Percentiles rank a stretch among this genome's conserved stretches.
Conservation (phyloP, 352 stramenopile genomes). For the Globisporangium polare region DNA sequence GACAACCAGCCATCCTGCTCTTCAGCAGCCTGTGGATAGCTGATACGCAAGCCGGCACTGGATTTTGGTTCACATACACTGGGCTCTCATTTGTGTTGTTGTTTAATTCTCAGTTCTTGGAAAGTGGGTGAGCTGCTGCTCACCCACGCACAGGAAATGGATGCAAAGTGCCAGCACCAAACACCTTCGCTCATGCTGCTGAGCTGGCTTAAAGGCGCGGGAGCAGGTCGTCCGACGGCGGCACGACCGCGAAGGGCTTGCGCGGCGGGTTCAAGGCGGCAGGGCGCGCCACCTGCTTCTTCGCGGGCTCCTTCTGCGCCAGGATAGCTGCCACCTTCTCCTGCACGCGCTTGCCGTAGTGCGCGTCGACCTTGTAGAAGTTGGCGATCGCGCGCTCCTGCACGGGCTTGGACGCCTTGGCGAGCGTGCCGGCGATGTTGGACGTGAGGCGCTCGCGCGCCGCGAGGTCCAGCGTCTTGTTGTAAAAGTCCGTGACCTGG, state of each 20-base stretch:
- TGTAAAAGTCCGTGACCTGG: slow-evolving; percentile 83
- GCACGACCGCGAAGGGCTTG: slow-evolving; percentile 46
- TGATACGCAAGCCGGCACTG: no score
- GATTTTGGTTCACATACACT: no score
- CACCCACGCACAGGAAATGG: not conserved
- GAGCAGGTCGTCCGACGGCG: slow-evolving; percentile 41
- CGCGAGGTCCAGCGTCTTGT: slow-evolving; percentile 63
- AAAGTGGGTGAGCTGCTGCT: no score
- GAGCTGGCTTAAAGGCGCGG: slow-evolving; percentile 39
- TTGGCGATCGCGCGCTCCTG: slow-evolving; percentile 84
- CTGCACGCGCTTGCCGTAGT: slow-evolving; percentile 81
- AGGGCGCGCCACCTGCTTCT: slow-evolving; percentile 19
- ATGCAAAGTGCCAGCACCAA: not conserved
- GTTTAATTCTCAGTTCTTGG: no score
- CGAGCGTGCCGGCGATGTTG: slow-evolving; percentile 86
- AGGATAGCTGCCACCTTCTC: slow-evolving; percentile 60
- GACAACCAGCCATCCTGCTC: no score
- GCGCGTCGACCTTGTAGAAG: slow-evolving; percentile 79
- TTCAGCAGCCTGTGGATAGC: no score
- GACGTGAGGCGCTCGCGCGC: slow-evolving; percentile 72
- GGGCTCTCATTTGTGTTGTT: no score
- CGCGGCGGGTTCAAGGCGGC: slow-evolving; percentile 58
- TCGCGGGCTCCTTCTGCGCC: slow-evolving; percentile 14
- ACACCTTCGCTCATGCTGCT: not conserved
- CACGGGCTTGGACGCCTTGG: slow-evolving; percentile 75